Base-by-base conservation (phyloP, 1,284 basidiomycete species). In the Sanghuangporus weigelae region DNA sequence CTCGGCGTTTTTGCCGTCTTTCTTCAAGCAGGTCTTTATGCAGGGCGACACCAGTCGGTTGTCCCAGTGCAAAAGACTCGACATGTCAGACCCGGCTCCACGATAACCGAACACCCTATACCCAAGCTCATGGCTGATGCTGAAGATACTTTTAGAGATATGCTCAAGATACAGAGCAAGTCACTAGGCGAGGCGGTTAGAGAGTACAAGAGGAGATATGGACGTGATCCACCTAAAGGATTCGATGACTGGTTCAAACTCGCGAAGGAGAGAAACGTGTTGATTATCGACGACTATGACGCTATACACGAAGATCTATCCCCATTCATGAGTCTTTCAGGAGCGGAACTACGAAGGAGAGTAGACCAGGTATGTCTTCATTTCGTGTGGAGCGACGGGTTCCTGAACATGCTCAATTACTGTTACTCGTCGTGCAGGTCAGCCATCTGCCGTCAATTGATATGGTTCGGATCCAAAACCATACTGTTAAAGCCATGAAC, bases 201-300 rank as follows among this genome's bases (percentile, higher is more conserved):
- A 5, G 92, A 95, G 73, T 98, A 98, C 76, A 82, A 80, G 69
- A 76, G 80, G 53, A 80, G 95, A 57, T 96, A 96, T 73, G 77
- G 79, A 2, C 85, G 87, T 49, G 75, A 84, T n/a, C 95, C 95
- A 3, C 95, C 95, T 0, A 84, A 83, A 61, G 95, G 94, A 0
- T 97, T 97, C 69, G 93, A 95, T 70, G 77, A 84, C 48, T 98
- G 95, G 95, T 97, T 86, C 82, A 74, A 78, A 61, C 97, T 96
- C 75, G 91, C 90, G 21, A 78, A 82, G 73, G 78, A 85, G 57
- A 82, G 92, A 71, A 78, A 84, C 21, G 88, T 92, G 60, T 84
- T 87, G 70, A 86, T 98, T 77, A 81, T 94, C 21, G 95, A 98
- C 76, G 95, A 97, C 72, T 98, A 94, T 71, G 93, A 97, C 70